Conservation (phyloP, 805 yeast species). For the Ogataea parapolymorpha region DNA sequence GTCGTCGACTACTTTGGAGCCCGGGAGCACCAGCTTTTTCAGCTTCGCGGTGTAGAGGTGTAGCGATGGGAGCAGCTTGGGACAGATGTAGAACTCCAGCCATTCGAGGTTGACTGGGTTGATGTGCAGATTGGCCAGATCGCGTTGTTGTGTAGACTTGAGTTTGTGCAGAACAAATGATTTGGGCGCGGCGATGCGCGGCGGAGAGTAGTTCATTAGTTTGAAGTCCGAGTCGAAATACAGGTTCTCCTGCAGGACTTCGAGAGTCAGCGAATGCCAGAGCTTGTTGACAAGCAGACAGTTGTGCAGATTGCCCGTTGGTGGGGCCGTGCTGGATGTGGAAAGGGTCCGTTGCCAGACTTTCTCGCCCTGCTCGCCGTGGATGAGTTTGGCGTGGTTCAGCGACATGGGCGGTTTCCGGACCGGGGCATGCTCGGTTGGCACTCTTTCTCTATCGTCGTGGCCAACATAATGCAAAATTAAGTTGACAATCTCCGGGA, state of each 20-base stretch:
- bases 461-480: conserved; percentile 62
- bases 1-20: conserved; percentile 63
- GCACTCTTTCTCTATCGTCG: conserved; percentile 44
- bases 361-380: conserved; percentile 42
- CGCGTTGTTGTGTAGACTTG: conserved; percentile 45
- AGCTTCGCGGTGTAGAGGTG: conserved; percentile 41
- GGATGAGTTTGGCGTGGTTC: conserved; percentile 65
- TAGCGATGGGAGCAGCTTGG: conserved; percentile 57
- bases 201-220: conserved; percentile 25
- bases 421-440: conserved; percentile 56
- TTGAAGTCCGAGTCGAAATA: conserved; percentile 48
- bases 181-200: conserved; percentile 20
- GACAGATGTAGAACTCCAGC: conserved; percentile 84
- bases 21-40: conserved; percentile 61
- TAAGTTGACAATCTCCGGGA: conserved; percentile 70
- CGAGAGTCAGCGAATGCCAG: conserved; percentile 57
- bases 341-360: conserved; percentile 32
- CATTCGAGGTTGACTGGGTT: conserved; percentile 52
- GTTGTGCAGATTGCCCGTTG: conserved; percentile 32
- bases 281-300: conserved; percentile 68
- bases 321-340: conserved; percentile 5
- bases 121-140: conserved; percentile 41
- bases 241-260: conserved; percentile 52
- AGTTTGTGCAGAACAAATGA: conserved; percentile 67
- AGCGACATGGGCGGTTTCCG: conserved; percentile 68